These are phyloP conservation scores for Euphorbia peplus DNA, from an alignment of 345 rosid genomes.

Conservation along the genomic window DNA sequence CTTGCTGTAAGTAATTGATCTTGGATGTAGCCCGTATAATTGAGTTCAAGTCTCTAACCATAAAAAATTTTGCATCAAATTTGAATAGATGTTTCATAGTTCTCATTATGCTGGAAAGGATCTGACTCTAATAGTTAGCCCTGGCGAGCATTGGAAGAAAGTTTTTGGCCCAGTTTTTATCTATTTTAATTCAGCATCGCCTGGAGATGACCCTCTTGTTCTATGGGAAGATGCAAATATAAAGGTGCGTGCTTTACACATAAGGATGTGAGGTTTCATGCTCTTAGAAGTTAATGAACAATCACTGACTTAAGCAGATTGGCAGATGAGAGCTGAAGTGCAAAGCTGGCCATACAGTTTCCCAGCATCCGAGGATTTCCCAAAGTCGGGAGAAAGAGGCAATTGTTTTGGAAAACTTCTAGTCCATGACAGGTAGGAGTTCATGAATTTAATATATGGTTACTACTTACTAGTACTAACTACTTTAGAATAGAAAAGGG, in stretches of 20 bases:
- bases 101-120: conserved; percentile 87
- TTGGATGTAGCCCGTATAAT: not conserved
- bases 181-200: conserved; percentile 62
- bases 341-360: conserved; percentile 91
- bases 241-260: conserved; percentile 41
- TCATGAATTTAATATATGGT: not conserved
- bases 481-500: not conserved
- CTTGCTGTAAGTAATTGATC: conserved; percentile 24
- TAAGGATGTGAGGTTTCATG: conserved; percentile 4
- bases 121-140: conserved; percentile 51
- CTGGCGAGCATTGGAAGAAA: conserved; percentile 87
- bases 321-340: conserved; percentile 27
- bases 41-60: not conserved
- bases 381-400: conserved; percentile 70
- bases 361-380: conserved; percentile 88
- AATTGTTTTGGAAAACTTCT: conserved; percentile 65
- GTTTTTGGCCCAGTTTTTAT: conserved; percentile 91
- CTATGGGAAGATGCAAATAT: conserved; percentile 93
- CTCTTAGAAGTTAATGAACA: conserved; percentile 8
- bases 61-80: conserved; percentile 10
- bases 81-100: conserved; percentile 54
- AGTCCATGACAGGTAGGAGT: conserved; percentile 57
- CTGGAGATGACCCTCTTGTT: conserved; percentile 59
- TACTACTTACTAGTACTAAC: too few species aligned
- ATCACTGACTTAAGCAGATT: conserved; percentile 12